Evolutionary conservation across 192 early-diverging fungal species (phyloP), one percentile per base, ranked within the genome.

Genomic region (Backusella australiensis): DNA sequence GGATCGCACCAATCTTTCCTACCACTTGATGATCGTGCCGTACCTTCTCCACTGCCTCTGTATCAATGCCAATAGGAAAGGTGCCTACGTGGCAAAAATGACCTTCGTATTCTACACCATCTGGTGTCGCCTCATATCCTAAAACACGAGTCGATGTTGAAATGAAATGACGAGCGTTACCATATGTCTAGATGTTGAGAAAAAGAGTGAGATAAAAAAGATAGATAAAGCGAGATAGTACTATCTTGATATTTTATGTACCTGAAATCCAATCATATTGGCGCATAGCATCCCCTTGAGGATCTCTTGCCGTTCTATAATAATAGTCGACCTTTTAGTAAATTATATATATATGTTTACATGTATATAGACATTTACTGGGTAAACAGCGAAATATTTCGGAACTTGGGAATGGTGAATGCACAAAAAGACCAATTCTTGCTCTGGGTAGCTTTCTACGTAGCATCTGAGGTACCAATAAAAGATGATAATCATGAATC

Each of bases 41-140:
- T 41, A 86, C 82, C 6, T 73, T 29, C 63, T 95, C 88, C 8
- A 97, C 89, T 32, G 89, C 79, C 15, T 93, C 86, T 11, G 91
- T 87, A 80, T 99, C 96, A 79, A 99, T 98, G 26, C 98, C 98
- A 67, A 99, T 97, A 1, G 98, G 97, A 80, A 98, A 97, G 11
- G 97, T 96, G 56, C 94, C 92, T 1, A 98, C 90, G 66, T 88
- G 78, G 14, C 97, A 94, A 17, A 89, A 82, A 59, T 88, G 89
- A 9, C 96, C 95, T 42, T 91, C 86, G 69, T 89, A 91, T 82
- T 97, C 93, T 12, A 98, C 96, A 6, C 95, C 95, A 26, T 86
- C 92, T 4, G 96, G 97, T 0, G 96, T 94, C 0, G 97, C 96
- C 79, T 99, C 98, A 70, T 94, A 91, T 0, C 96, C 96, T 49